Conservation (phyloP, 2,329 filamentous ascomycete genomes). For the Geosmithia putterillii region DNA sequence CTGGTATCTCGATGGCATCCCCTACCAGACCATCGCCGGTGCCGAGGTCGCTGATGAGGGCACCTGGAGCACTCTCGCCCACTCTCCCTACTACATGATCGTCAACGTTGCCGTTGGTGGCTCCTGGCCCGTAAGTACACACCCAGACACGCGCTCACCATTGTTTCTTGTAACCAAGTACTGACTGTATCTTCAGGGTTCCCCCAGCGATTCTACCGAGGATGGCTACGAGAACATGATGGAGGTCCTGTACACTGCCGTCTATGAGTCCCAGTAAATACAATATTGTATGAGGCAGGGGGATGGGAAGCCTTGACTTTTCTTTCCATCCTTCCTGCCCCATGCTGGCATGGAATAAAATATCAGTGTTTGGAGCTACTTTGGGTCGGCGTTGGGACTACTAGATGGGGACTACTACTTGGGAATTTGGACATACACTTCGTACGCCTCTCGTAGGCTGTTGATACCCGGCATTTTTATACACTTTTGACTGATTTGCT, state of each 20-base stretch:
- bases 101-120: constrained; percentile 37
- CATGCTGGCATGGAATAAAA: neutral
- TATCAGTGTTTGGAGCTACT: neutral
- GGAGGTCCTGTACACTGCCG: constrained; percentile 25
- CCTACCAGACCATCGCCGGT: constrained; percentile 30
- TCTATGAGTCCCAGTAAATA: constrained; percentile 15
- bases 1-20: constrained; percentile 32
- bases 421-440: neutral
- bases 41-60: constrained; percentile 22
- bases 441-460: neutral
- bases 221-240: constrained; percentile 26
- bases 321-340: neutral
- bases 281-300: neutral
- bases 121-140: constrained; percentile 23
- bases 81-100: constrained; percentile 29
- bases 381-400: neutral
- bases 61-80: constrained; percentile 30
- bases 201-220: constrained; percentile 18
- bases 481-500: neutral
- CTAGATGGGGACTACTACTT: neutral
- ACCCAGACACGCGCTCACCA: neutral
- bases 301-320: neutral
- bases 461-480: neutral
- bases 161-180: too few species aligned
- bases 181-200: constrained; percentile 10